Conservation (phyloP, 495 filamentous ascomycete species). For the Trypethelium eluteriae region DNA sequence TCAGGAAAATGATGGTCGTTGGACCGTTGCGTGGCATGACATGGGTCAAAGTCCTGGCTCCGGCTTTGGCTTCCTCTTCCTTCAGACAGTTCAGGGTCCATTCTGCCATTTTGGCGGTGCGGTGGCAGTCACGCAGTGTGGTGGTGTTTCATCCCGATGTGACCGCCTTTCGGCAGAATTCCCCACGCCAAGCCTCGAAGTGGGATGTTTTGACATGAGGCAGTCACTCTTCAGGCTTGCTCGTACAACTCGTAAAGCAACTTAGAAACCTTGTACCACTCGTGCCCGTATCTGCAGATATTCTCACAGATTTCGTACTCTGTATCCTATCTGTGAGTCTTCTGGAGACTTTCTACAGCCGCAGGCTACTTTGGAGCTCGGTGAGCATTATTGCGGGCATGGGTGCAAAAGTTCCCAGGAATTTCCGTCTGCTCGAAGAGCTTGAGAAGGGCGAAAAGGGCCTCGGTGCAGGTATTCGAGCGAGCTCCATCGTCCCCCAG, state of each 20-base stretch:
- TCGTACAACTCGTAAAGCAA: background rate
- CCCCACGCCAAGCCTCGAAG: background rate
- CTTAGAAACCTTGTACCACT: background rate
- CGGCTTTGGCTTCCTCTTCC: background rate
- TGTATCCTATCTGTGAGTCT: too few relatives aligned
- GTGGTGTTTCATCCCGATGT: background rate
- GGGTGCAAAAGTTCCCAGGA: slow-evolving; percentile 82
- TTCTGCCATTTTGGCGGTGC: background rate
- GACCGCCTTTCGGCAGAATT: slow-evolving; percentile 8
- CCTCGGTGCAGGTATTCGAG: slow-evolving; percentile 69
- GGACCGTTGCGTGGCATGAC: background rate
- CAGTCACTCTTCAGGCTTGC: background rate
- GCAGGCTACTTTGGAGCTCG: background rate
- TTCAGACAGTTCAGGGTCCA: background rate
- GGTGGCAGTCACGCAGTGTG: too few relatives aligned
- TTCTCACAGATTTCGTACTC: too few relatives aligned
- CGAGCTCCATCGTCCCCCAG: slow-evolving; percentile 15
- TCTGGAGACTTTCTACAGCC: background rate
- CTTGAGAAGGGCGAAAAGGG: slow-evolving; percentile 99
- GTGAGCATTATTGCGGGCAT: slow-evolving; percentile 33
- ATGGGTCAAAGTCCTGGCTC: background rate
- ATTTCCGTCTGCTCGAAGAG: slow-evolving; percentile 94
- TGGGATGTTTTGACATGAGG: slow-evolving; percentile 9
- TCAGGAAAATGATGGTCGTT: background rate
- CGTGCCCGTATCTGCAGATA: too few relatives aligned